phyloP scores from a whole-genome alignment of 129 eudicot genomes.

The Lactuca sativa region DNA sequence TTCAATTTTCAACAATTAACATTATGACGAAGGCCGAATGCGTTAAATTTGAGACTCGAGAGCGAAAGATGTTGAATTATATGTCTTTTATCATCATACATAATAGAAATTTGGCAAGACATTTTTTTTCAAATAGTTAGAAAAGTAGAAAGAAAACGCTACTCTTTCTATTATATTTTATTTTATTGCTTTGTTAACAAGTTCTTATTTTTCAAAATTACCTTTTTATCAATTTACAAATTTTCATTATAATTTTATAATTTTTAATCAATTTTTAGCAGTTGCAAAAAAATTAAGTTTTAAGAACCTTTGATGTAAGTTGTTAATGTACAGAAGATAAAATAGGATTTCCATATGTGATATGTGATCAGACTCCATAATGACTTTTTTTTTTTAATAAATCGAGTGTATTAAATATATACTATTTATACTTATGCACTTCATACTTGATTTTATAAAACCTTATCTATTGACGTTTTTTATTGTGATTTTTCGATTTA shows the following conservation, averaged over 20 bases:
- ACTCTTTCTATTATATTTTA: background rate
- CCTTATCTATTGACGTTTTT: too few relatives aligned
- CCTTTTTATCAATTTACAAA: background rate
- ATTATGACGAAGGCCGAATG: background rate
- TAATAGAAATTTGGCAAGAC: background rate
- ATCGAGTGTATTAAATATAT: too few relatives aligned
- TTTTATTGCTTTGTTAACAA: background rate
- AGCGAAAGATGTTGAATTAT: slow-evolving; percentile 5
- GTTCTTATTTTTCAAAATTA: background rate
- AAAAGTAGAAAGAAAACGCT: background rate
- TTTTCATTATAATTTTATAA: background rate
- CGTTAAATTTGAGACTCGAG: background rate
- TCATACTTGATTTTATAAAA: too few relatives aligned
- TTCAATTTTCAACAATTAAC: too few relatives aligned
- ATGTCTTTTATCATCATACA: background rate
- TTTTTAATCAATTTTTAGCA: background rate
- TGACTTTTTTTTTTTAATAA: too few relatives aligned
- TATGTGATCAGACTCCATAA: too few relatives aligned
- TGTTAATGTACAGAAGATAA: too few relatives aligned
- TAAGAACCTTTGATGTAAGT: too few relatives aligned
- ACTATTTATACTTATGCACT: too few relatives aligned
- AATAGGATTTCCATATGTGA: too few relatives aligned
- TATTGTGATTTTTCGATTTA: too few relatives aligned
- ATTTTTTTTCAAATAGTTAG: background rate
- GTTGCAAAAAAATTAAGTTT: too few relatives aligned